phyloP scores from a whole-genome alignment of 768 basidiomycete genomes.

The Lyophyllum semitale region DNA sequence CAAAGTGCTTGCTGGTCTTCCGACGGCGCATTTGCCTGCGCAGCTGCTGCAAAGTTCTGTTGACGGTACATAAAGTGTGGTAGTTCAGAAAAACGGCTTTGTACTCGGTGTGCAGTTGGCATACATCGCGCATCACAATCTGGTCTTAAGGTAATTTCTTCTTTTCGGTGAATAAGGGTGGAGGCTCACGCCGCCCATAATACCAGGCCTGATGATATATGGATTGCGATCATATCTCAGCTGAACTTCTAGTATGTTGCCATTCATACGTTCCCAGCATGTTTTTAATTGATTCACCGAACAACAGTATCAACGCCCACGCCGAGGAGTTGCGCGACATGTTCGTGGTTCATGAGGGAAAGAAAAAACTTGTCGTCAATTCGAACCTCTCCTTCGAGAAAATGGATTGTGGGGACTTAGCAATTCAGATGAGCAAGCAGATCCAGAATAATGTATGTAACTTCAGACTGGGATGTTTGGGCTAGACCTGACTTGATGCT shows the following conservation, averaged over 20 bases:
- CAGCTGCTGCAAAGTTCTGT: conserved; percentile 7
- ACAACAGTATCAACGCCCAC: conserved; percentile 22
- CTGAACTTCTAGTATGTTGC: conserved; percentile 32
- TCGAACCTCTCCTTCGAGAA: conserved; percentile 14
- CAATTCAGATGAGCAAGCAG: conserved; percentile 22
- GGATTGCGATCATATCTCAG: conserved; percentile 39
- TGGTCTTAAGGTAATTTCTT: neutral
- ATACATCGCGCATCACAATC: conserved; percentile 8
- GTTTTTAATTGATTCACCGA: neutral
- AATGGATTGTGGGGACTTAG: conserved; percentile 34
- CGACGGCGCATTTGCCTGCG: neutral
- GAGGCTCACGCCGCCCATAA: neutral
- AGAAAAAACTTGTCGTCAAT: conserved; percentile 29
- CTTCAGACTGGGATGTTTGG: no score
- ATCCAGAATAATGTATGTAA: conserved; percentile 24
- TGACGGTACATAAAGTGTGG: neutral
- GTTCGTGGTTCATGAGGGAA: conserved; percentile 36
- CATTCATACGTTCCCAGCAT: neutral
- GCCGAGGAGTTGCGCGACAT: conserved; percentile 31
- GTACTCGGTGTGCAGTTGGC: conserved; percentile 4
- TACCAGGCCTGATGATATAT: conserved; percentile 31
- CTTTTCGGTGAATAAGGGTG: neutral
- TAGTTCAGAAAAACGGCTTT: conserved; percentile 4
- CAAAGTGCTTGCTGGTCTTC: neutral
- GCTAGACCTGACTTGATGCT: neutral